Conservation (phyloP, 1,284 basidiomycete genomes). For the Gomphus sp. region DNA sequence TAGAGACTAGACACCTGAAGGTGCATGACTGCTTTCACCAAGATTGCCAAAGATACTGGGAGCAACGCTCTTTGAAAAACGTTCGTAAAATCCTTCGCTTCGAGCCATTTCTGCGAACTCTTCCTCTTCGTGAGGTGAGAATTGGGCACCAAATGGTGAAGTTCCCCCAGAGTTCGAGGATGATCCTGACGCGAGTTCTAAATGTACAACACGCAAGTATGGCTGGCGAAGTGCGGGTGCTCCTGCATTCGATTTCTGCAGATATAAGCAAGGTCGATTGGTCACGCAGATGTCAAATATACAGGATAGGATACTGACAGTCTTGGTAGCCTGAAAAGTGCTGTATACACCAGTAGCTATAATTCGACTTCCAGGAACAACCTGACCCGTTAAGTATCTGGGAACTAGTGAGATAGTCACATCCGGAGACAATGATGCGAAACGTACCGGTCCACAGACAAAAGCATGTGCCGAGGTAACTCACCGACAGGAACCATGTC, state of each 20-base stretch:
- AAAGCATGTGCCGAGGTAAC: slow-evolving; percentile 89
- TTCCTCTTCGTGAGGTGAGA: slow-evolving; percentile 95
- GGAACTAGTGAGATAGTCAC: not conserved
- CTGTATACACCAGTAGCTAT: slow-evolving; percentile 97
- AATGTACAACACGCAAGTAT: slow-evolving; percentile 88
- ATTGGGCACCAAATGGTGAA: slow-evolving; percentile 69
- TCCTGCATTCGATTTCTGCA: slow-evolving; percentile 58
- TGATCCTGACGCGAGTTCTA: slow-evolving; percentile 74
- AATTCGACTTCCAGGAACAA: slow-evolving; percentile 91
- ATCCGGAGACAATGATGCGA: not conserved
- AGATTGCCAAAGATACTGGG: slow-evolving; percentile 96
- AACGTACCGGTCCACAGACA: slow-evolving; percentile 72
- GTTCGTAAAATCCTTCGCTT: slow-evolving; percentile 87
- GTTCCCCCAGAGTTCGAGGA: slow-evolving; percentile 51
- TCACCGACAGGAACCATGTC: slow-evolving; percentile 99
- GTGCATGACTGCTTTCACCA: slow-evolving; percentile 39
- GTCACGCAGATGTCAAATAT: not conserved
- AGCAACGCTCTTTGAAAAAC: slow-evolving; percentile 90
- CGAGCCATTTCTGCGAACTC: slow-evolving; percentile 88
- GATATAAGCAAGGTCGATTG: not conserved
- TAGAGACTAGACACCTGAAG: not conserved
- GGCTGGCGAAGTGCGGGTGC: slow-evolving; percentile 86
- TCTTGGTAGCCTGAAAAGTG: slow-evolving; percentile 84
- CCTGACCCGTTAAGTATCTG: slow-evolving; percentile 75
- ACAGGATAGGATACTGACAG: slow-evolving; percentile 35